Conservation (phyloP, 352 stramenopile genomes). For the Pythium aristosporum region DNA sequence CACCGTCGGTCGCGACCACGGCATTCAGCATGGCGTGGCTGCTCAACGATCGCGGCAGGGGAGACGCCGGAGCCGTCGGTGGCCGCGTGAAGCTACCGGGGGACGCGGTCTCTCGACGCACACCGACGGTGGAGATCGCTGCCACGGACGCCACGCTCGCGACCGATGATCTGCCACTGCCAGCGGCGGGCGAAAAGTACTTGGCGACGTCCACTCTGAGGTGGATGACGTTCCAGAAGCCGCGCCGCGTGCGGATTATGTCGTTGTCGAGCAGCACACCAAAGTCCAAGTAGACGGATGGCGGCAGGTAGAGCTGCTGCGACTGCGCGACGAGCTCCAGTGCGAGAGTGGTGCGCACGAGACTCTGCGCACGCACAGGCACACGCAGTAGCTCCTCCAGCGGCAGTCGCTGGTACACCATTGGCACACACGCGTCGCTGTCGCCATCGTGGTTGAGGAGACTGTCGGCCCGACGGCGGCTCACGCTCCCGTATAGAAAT, state of each 20-base stretch:
- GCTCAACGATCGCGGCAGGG: conserved; percentile 7
- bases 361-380: conserved; percentile 47
- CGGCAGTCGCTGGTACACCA: conserved; percentile 40
- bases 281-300: conserved; percentile 59
- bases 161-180: conserved; percentile 1
- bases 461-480: neutral
- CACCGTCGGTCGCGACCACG: conserved; percentile 14
- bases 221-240: conserved; percentile 56
- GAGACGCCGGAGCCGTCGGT: conserved; percentile 2
- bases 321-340: conserved; percentile 34
- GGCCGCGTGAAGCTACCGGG: conserved; percentile 10
- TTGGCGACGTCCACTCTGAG: conserved; percentile 48
- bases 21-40: conserved; percentile 11
- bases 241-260: conserved; percentile 45
- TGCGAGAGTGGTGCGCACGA: conserved; percentile 39
- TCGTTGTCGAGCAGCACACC: conserved; percentile 47
- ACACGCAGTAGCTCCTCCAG: conserved; percentile 50
- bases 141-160: conserved; percentile 8
- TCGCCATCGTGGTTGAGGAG: conserved; percentile 16
- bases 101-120: conserved; percentile 15
- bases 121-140: neutral
- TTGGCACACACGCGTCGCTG: neutral
- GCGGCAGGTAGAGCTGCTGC: conserved; percentile 42
- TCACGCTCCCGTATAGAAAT: conserved; percentile 8
- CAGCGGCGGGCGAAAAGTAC: conserved; percentile 34